These are phyloP conservation scores for Boletellus ananas DNA, from an alignment of 768 basidiomycete species.

Conservation along the genomic window DNA sequence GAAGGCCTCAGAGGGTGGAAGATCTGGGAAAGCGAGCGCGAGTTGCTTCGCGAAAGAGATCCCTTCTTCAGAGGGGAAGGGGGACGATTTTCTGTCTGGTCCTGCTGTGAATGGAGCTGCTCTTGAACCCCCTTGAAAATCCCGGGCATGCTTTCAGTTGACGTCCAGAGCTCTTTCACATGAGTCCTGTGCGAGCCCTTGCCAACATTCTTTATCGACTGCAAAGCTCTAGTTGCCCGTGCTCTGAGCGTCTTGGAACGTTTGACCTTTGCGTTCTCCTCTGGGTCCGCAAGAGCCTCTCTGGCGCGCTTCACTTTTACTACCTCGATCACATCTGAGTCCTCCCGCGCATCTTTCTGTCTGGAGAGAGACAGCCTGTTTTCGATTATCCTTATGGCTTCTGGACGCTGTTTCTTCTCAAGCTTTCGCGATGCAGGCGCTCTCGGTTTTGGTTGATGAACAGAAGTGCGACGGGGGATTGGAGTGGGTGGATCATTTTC, in stretches of 20 bases:
- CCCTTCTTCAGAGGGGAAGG: conserved; percentile 22
- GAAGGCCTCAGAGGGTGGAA: conserved; percentile 19
- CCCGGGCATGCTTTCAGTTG: conserved; percentile 25
- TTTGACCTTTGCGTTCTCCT: conserved; percentile 26
- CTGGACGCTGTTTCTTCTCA: conserved; percentile 31
- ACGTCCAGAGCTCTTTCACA: conserved; percentile 37
- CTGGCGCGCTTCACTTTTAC: conserved; percentile 49
- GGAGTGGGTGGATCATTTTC: conserved; percentile 3
- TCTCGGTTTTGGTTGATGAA: conserved; percentile 10
- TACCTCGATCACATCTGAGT: conserved; percentile 54
- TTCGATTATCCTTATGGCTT: conserved; percentile 23
- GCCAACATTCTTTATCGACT: conserved; percentile 44
- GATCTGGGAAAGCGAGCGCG: conserved; percentile 33
- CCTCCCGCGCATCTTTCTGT: conserved; percentile 41
- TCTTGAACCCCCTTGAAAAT: conserved; percentile 27
- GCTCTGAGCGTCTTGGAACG: conserved; percentile 42
- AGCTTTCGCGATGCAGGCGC: conserved; percentile 17
- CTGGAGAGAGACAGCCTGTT: conserved; percentile 12
- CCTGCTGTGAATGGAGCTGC: conserved; percentile 16
- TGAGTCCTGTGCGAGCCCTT: conserved; percentile 35
- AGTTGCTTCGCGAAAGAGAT: conserved; percentile 22
- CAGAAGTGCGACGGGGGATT: conserved; percentile 3
- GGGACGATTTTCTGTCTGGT: conserved; percentile 9
- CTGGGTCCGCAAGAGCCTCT: conserved; percentile 19
- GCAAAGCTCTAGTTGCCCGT: conserved; percentile 46